phyloP scores from a whole-genome alignment of 73 alveolate species.

The Blepharisma stoltei region DNA sequence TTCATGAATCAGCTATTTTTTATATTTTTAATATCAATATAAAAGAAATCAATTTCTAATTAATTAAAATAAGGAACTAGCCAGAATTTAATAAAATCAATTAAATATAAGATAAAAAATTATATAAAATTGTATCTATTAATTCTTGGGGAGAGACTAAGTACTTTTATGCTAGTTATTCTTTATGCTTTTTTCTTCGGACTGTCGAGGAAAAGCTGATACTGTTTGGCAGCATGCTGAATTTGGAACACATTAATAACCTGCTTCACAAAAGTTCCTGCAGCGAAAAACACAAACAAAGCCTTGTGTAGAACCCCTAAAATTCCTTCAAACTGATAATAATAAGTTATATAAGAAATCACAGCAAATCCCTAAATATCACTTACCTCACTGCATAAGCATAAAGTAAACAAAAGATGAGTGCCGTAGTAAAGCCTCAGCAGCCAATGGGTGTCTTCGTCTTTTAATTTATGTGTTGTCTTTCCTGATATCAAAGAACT shows the following conservation, averaged over 20 bases:
- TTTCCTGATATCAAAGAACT: background rate
- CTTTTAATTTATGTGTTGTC: background rate
- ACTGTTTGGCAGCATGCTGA: conserved; percentile 1
- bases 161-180: too few relatives aligned
- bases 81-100: too few relatives aligned
- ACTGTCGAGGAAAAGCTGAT: background rate
- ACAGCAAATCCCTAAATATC: background rate
- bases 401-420: background rate
- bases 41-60: too few relatives aligned
- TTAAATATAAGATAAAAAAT: too few relatives aligned
- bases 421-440: conserved; percentile 21
- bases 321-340: background rate
- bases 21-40: too few relatives aligned
- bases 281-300: background rate
- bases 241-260: background rate
- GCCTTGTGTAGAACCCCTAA: background rate
- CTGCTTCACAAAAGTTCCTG: background rate
- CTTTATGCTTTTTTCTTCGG: background rate
- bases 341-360: background rate
- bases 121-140: too few relatives aligned
- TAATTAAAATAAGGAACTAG: too few relatives aligned
- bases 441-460: conserved; percentile 21
- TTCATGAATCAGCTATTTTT: too few relatives aligned
- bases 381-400: conserved; percentile 5
- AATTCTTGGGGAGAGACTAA: too few relatives aligned